Evolutionary conservation across 2,329 filamentous ascomycete genomes (phyloP), one percentile per base, ranked within the genome.

Genomic region (Colletotrichum tanaceti): DNA sequence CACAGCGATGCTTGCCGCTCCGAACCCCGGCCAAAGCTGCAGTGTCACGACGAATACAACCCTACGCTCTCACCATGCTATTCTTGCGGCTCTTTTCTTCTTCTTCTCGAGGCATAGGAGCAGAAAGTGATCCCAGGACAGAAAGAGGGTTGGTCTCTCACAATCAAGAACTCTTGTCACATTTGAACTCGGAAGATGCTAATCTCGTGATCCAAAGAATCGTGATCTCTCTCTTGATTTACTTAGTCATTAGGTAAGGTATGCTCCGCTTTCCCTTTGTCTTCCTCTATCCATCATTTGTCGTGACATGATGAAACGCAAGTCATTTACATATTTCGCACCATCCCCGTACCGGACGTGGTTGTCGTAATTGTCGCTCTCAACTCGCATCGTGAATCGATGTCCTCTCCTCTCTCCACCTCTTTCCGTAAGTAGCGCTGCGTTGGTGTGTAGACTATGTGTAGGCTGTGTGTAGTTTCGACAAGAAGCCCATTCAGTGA

Each of bases 141-240:
- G 32, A 39, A 50, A 35, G 68, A 74, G 74, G 73, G 73, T 76
- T 75, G 72, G 73, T 76, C 73, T 74, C 72, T 71, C 74, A 68
- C 64, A 68, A 71, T 55, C 54, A 69, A 60, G 11, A 63, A 65
- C 49, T 57, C 39, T 59, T 59, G 10, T 49, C 49, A 18, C 24
- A 44, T 38, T 55, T 57, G 55, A 61, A 61, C 62, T 54, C 55
- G 57, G 62, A 60, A 69, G 63, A 66, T 57, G 66, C 66, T 69
- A 69, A 69, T 69, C 16, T 7, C 46, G n/a, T 66, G 55, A 61
- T 41, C 20, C 50, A 22, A 61, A 69, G 63, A 65, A 61, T 41
- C n/a, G 50, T 69, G 62, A 66, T 39, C 46, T 59, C n/a, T 61
- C 28, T 32, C 20, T 58, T 28, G 18, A 28, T 50, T 55, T 49